Evolutionary conservation across 164 flowering plant species (phyloP).

Genomic region (Akebia trifoliata): DNA sequence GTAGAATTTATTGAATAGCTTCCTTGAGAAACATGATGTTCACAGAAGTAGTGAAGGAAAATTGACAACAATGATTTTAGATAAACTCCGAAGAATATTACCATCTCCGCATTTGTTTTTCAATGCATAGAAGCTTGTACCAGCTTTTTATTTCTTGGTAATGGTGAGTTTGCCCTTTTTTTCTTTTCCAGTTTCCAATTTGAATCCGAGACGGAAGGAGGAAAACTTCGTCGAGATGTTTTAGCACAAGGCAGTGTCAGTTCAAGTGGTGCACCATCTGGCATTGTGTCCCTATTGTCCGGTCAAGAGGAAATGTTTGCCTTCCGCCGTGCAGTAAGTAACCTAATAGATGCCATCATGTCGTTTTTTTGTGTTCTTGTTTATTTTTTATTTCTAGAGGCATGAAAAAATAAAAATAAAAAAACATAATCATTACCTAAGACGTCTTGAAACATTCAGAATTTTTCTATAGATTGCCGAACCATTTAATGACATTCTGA

Average conservation of each 20-base stretch:
- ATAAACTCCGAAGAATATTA: neutral
- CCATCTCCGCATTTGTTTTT: neutral
- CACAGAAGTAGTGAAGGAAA: too few relatives aligned
- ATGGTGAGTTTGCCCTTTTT: conserved; percentile 1
- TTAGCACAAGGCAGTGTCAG: conserved; percentile 65
- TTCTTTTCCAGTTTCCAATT: conserved; percentile 76
- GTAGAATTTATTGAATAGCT: too few relatives aligned
- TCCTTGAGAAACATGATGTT: too few relatives aligned
- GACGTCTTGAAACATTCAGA: too few relatives aligned
- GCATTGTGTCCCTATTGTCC: conserved; percentile 67
- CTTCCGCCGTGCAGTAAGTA: conserved; percentile 86
- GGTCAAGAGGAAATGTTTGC: conserved; percentile 98
- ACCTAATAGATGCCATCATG: neutral
- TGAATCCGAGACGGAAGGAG: conserved; percentile 88
- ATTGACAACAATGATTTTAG: too few relatives aligned
- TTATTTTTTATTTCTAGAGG: neutral
- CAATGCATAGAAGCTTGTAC: too few relatives aligned
- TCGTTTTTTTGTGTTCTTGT: neutral
- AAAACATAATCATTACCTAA: too few relatives aligned
- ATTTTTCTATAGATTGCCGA: too few relatives aligned
- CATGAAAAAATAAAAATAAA: too few relatives aligned
- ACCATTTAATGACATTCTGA: too few relatives aligned
- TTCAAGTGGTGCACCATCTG: conserved; percentile 58
- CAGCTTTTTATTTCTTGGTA: too few relatives aligned
- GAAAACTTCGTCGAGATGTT: conserved; percentile 79